These are phyloP conservation scores for Aaosphaeria pasadenensis DNA, from an alignment of 2,329 filamentous ascomycete genomes.

Conservation along the genomic window DNA sequence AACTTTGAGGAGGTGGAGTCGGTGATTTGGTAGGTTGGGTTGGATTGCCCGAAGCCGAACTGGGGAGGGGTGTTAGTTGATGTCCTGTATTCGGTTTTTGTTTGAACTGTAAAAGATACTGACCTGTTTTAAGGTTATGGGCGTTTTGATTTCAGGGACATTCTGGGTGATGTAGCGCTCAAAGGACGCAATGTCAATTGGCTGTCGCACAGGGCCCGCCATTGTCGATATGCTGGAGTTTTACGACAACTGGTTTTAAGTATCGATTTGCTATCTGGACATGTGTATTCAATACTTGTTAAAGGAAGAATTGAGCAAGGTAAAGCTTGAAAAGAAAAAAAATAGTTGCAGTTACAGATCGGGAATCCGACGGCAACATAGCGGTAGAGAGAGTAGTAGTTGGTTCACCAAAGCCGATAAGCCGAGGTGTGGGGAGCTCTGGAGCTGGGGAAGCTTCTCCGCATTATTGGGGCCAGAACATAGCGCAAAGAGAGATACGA, in stretches of 20 bases:
- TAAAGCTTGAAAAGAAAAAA: no score
- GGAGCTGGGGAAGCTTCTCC: conserved; percentile 6
- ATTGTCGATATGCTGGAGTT: conserved; percentile 42
- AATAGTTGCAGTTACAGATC: no score
- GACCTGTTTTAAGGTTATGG: conserved; percentile 83
- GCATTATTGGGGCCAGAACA: background rate
- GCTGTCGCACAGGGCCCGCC: conserved; percentile 83
- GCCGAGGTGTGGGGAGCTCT: conserved; percentile 9
- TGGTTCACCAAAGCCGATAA: background rate
- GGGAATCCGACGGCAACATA: no score
- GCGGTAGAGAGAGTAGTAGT: no score
- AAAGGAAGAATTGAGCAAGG: no score
- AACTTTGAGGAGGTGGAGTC: conserved; percentile 63
- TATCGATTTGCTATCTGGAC: no score
- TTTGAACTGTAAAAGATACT: background rate
- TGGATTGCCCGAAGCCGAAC: conserved; percentile 95
- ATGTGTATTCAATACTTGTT: no score
- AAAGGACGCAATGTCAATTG: conserved; percentile 76
- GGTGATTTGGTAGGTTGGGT: conserved; percentile 90
- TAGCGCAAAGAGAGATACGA: no score
- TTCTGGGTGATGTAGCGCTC: conserved; percentile 70
- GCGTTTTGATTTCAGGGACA: conserved; percentile 77
- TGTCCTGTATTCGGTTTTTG: background rate
- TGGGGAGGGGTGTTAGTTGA: conserved; percentile 36
- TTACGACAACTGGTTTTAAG: no score